Base-by-base conservation (phyloP, 371 early-diverging fungal genomes). In the Mortierella sp. region DNA sequence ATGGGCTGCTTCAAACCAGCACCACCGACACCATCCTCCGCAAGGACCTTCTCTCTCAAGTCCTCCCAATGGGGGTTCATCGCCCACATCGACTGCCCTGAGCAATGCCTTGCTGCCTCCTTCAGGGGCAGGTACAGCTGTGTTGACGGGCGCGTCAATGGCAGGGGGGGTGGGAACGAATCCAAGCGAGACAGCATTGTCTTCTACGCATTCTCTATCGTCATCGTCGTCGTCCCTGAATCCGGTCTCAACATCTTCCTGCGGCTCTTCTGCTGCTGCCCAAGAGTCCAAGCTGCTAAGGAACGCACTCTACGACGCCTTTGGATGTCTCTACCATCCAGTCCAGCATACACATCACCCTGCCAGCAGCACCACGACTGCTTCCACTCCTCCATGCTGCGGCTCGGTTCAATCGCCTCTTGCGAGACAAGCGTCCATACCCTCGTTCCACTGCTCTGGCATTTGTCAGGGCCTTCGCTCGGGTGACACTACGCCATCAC, bases 301-400 rank as follows among this genome's bases (percentile, higher is more conserved):
- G 59, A 47, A 46, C 0, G 68, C 80, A 11, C 57, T 79, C 14
- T 70, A 70, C 43, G 80, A 79, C 48, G 80, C 80, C 21, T 79
- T 79, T 64, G 80, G 80, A 11, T 65, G 77, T 45, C 21, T 77
- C n/a, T 68, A 72, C 56, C 72, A 77, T 29, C 77, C 77, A 6
- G 62, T 72, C 14, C 77, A 77, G 55, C 72, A 72, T 48, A 68
- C 77, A 44, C 75, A 74, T 18, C 77, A 60, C 23, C 19, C 60
- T 11, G 14, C 7, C 0, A 7, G 29, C n/a, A 23, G n/a, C 6
- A 18, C 28, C 7, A 11, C 51, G 6, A 25, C 64, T 12, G 47
- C 72, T 7, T 52, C 74, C 7, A 53, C 62, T 11, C 62, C 60
- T 14, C 23, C 51, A 29, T 16, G 21, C 1, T 64, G 64, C 37